Evolutionary conservation across 1,139 yeast genomes (phyloP).

Genomic region (Sugiyamaella castrensis): DNA sequence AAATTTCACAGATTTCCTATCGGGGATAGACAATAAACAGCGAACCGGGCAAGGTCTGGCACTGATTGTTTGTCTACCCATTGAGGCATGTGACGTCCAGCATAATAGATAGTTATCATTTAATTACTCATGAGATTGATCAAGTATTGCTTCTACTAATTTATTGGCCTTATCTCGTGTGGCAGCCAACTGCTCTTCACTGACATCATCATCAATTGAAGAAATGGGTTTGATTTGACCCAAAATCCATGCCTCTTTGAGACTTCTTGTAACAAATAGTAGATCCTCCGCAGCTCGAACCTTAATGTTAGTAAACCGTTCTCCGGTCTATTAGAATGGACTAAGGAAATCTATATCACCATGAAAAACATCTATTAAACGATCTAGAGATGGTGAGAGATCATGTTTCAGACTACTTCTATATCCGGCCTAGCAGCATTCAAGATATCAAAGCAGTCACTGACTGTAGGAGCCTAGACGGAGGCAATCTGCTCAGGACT

Average conservation of each 20-base stretch:
- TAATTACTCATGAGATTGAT: slow-evolving; percentile 11
- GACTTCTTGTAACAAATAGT: slow-evolving; percentile 38
- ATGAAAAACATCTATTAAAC: not conserved
- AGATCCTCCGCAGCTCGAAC: slow-evolving; percentile 42
- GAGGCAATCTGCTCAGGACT: no score
- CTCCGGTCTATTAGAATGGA: not conserved
- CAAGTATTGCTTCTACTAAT: slow-evolving; percentile 28
- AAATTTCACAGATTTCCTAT: no score
- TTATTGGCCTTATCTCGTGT: slow-evolving; percentile 22
- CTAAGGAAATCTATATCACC: not conserved
- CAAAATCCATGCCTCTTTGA: slow-evolving; percentile 44
- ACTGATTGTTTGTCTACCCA: no score
- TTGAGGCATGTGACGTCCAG: no score
- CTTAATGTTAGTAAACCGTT: slow-evolving; percentile 8
- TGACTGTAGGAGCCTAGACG: no score
- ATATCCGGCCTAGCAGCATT: no score
- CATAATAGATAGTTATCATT: not conserved
- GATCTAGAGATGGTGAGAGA: not conserved
- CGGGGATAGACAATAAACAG: no score
- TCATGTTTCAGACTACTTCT: no score
- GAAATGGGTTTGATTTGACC: slow-evolving; percentile 38
- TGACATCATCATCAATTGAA: slow-evolving; percentile 20
- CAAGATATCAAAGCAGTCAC: no score
- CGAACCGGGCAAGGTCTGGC: no score
- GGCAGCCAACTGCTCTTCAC: slow-evolving; percentile 14